Base-by-base conservation (phyloP, 2,329 filamentous ascomycete genomes). In the Aspergillus pseudoglaucus region DNA sequence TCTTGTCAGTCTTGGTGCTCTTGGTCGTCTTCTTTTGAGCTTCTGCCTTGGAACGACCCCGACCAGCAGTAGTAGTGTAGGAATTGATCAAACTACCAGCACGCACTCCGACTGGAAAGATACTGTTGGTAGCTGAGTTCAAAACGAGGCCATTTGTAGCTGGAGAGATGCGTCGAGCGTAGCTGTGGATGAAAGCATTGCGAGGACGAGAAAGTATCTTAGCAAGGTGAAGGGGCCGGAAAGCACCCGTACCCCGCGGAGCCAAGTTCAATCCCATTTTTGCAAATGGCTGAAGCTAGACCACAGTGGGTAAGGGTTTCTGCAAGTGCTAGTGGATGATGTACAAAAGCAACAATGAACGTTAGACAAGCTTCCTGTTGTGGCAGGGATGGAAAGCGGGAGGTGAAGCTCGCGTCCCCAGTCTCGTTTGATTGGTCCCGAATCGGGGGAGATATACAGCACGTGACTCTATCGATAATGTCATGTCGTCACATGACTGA, bases 181-280 rank as follows among this genome's bases (percentile, higher is more conserved):
- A 59, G 45, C 51, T 55, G 46, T 62, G 57, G 46, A 60, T 37
- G 39, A 53, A 47, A 25, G 56, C 57, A 38, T 62, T 54, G 47
- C 59, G 61, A 54, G 57, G 59, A 47, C 53, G 58, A 49, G 53
- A 46, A 35, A 59, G 53, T 43, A 47, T 57, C 47, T 59, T 51
- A 42, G 53, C 54, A 44, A 60, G 46, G 44, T 55, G 58, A 44
- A 68, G 53, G 45, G 56, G 59, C 41, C 59, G 65, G 45, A 67
- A 57, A 45, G 61, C 53, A 51, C 58, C 55, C 45, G 60, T 58
- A 47, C 59, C 61, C 39, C 66, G 62, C 47, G 57, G 59, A 46
- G 59, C 58, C 32, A 65, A 51, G 47, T 59, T 62, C 20, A 62
- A 54, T 58, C 59, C 53, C 68, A 71, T 71, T 23, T 47, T 50